phyloP scores from a whole-genome alignment of 2,329 filamentous ascomycete species.

The Trichoderma brevicompactum region DNA sequence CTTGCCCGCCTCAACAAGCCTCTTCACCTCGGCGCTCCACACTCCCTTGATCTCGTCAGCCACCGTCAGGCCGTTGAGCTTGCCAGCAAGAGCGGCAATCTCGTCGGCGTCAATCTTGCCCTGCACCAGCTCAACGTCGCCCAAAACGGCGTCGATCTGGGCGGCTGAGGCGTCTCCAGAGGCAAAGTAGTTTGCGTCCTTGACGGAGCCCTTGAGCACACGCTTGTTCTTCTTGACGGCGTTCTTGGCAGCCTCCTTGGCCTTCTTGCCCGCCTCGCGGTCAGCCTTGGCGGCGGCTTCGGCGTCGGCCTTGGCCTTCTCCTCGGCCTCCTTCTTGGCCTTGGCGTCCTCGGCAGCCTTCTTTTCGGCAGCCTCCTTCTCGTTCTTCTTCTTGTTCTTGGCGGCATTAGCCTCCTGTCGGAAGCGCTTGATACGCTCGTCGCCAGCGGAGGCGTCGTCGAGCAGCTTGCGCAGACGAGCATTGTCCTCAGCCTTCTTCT shows the following conservation, averaged over 20 bases:
- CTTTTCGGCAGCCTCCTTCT: slow-evolving; percentile 91
- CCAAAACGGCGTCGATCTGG: slow-evolving; percentile 80
- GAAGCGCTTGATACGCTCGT: slow-evolving; percentile 98
- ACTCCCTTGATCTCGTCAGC: slow-evolving; percentile 82
- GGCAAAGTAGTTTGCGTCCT: slow-evolving; percentile 97
- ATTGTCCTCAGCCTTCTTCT: slow-evolving; percentile 99
- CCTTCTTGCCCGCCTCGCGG: slow-evolving; percentile 87
- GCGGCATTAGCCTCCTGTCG: slow-evolving; percentile 85
- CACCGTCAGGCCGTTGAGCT: slow-evolving; percentile 79
- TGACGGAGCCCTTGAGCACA: slow-evolving; percentile 88
- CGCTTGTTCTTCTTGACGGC: slow-evolving; percentile 99
- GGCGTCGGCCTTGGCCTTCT: slow-evolving; percentile 76
- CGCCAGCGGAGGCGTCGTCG: slow-evolving; percentile 79
- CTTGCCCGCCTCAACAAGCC: slow-evolving; percentile 80
- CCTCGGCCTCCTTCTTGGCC: slow-evolving; percentile 82
- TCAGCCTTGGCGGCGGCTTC: slow-evolving; percentile 85
- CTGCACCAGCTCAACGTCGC: slow-evolving; percentile 85
- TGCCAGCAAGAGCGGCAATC: slow-evolving; percentile 79
- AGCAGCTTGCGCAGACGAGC: slow-evolving; percentile 86
- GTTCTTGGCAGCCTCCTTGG: slow-evolving; percentile 98
- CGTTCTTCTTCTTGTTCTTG: slow-evolving; percentile 94
- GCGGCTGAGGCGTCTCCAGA: slow-evolving; percentile 71
- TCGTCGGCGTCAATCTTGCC: slow-evolving; percentile 89
- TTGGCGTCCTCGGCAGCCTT: slow-evolving; percentile 82
- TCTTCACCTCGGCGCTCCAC: slow-evolving; percentile 77